Evolutionary conservation across 345 rosid genomes (phyloP), one percentile per base, ranked within the genome.

Genomic region (Citropsis articulata): DNA sequence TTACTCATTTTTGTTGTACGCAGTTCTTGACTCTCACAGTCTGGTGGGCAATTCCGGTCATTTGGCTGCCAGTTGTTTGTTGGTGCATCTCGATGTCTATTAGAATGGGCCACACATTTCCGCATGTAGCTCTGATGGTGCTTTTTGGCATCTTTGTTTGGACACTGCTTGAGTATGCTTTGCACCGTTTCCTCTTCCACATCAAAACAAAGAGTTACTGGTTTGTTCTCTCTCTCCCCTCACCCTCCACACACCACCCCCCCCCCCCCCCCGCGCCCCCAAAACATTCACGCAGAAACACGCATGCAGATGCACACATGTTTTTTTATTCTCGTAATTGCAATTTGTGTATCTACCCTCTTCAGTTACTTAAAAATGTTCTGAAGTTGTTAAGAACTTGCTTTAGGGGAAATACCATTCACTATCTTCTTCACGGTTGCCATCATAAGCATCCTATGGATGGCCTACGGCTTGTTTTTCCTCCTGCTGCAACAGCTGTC

Each of bases 131-230:
- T 60, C 56, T 84, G 48, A 79, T 89, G 83, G 92, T 91, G 83
- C 86, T 12, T 66, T 74, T 78, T 75, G 99, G 99, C 77, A 72
- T 92, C 79, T 86, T 97, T 30, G 56, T 90, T 1, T 97, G 99
- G 99, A 91, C 99, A 65, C 83, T 94, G n/a, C 42, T 93, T 48
- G 99, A 97, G 73, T 97, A 97, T 87, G 78, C 83, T 16, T 86
- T 97, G 87, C 99, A 97, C 77, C 99, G 98, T 57, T 97, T 97
- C 81, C 88, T 97, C 79, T 97, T 97, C 89, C 98, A 97, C 84
- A 91, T 97, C 71, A 69, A 93, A 75, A 97, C 99, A 67, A 88
- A 81, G 80, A 91, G 84, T 69, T 97, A 94, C 71, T 93, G 99
- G 99, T 97, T 64, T 83, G 97, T 80, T 28, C n/a, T 57, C 68